Evolutionary conservation across 495 filamentous ascomycete genomes (phyloP).

Genomic region (Penicillium herquei): DNA sequence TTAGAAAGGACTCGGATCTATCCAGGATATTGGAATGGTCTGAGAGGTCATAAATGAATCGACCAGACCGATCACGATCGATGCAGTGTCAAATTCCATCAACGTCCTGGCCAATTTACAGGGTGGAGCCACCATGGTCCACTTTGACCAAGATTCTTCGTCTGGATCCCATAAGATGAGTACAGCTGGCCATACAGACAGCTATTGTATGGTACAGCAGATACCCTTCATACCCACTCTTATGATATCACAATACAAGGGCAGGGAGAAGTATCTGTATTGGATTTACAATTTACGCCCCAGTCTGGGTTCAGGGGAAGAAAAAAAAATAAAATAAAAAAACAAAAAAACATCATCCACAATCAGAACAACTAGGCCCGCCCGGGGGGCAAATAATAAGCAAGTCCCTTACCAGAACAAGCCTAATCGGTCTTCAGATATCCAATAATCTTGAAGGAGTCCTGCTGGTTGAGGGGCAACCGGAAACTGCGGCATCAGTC

Average conservation of each 20-base stretch:
- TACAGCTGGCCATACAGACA: neutral
- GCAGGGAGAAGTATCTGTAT: neutral
- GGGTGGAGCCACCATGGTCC: neutral
- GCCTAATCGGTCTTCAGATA: neutral
- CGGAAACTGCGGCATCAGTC: neutral
- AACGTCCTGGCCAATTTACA: conserved; percentile 11
- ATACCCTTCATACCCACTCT: neutral
- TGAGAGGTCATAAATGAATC: neutral
- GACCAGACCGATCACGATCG: neutral
- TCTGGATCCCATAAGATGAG: neutral
- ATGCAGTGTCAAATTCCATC: neutral
- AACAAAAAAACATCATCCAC: neutral
- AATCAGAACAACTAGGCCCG: neutral
- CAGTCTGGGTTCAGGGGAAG: neutral
- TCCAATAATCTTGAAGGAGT: too few relatives aligned
- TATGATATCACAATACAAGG: neutral
- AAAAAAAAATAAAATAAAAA: neutral
- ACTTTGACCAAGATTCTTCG: conserved; percentile 6
- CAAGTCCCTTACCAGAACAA: neutral
- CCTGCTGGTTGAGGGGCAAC: neutral
- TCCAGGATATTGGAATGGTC: neutral
- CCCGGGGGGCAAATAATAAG: neutral
- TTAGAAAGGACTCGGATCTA: neutral
- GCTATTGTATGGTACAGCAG: neutral
- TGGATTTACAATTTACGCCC: too few relatives aligned